Evolutionary conservation across 208 protist genomes (phyloP).

Genomic region (Trypanosoma congolense): DNA sequence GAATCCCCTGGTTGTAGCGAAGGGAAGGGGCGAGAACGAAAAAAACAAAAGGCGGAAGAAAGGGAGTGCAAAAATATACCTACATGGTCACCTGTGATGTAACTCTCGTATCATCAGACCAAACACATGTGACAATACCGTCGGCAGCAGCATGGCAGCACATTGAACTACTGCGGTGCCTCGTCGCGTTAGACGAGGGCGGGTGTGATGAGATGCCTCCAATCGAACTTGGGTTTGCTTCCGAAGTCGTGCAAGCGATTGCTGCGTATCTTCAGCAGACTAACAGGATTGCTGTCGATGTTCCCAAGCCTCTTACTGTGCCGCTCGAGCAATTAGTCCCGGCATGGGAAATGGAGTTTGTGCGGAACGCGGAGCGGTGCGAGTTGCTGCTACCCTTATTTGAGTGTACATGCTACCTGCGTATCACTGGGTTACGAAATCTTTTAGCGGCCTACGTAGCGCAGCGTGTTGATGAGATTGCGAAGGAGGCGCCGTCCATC

Average conservation of each 20-base stretch:
- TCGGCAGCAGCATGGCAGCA: slow-evolving; percentile 14
- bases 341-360: slow-evolving; percentile 39
- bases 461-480: slow-evolving; percentile 54
- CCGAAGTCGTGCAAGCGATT: slow-evolving; percentile 7
- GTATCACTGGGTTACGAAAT: slow-evolving; percentile 34
- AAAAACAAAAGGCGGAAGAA: background rate
- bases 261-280: slow-evolving; percentile 17
- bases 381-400: slow-evolving; percentile 39
- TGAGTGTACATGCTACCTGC: slow-evolving; percentile 44
- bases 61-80: background rate
- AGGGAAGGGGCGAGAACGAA: no score
- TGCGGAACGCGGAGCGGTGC: slow-evolving; percentile 28
- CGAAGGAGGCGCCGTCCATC: slow-evolving; percentile 45
- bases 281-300: slow-evolving; percentile 25
- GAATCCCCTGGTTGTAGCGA: no score
- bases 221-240: slow-evolving; percentile 19
- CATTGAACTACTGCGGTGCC: slow-evolving; percentile 12
- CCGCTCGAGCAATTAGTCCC: slow-evolving; percentile 25
- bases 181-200: slow-evolving; percentile 20
- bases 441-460: slow-evolving; percentile 56
- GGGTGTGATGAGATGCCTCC: slow-evolving; percentile 11
- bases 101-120: slow-evolving; percentile 6
- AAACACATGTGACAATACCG: slow-evolving; percentile 4
- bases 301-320: slow-evolving; percentile 38
- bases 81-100: slow-evolving; percentile 14